Evolutionary conservation across 345 rosid species (phyloP).

Genomic region (Dipteronia dyeriana): DNA sequence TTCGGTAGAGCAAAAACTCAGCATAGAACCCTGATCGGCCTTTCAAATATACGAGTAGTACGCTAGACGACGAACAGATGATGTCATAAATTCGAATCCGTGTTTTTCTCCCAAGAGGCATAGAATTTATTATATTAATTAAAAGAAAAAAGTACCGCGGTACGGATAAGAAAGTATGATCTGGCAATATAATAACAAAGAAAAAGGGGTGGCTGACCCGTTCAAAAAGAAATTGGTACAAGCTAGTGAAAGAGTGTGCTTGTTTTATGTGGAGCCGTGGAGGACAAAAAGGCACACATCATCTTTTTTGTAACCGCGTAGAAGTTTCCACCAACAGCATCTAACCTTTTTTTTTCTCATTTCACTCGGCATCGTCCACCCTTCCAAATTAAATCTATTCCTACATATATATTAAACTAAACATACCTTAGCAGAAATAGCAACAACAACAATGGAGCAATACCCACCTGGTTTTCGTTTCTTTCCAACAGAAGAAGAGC

Average conservation of each 20-base stretch:
- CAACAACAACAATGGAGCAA: slow-evolving; percentile 32
- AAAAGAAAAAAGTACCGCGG: too few relatives aligned
- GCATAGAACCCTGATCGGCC: too few relatives aligned
- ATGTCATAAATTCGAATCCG: too few relatives aligned
- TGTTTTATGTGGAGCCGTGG: too few relatives aligned
- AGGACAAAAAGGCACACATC: neutral
- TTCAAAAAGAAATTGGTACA: slow-evolving; percentile 28
- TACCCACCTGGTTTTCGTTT: slow-evolving; percentile 63
- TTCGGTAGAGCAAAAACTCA: too few relatives aligned
- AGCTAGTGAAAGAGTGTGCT: too few relatives aligned
- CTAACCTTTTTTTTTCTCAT: slow-evolving; percentile 40
- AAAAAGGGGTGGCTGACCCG: slow-evolving; percentile 29
- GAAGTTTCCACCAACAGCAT: slow-evolving; percentile 30
- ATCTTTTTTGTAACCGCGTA: slow-evolving; percentile 50
- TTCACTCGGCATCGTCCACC: slow-evolving; percentile 55
- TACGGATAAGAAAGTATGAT: too few relatives aligned
- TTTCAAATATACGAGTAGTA: too few relatives aligned
- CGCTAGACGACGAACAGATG: too few relatives aligned
- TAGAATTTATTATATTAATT: too few relatives aligned
- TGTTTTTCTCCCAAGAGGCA: too few relatives aligned
- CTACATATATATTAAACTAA: slow-evolving; percentile 12
- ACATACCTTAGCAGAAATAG: neutral
- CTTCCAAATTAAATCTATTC: slow-evolving; percentile 15
- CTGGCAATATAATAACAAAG: too few relatives aligned
- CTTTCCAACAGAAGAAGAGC: slow-evolving; percentile 94